Conservation (phyloP, 2,329 filamentous ascomycete species). For the Penicillium sp. region DNA sequence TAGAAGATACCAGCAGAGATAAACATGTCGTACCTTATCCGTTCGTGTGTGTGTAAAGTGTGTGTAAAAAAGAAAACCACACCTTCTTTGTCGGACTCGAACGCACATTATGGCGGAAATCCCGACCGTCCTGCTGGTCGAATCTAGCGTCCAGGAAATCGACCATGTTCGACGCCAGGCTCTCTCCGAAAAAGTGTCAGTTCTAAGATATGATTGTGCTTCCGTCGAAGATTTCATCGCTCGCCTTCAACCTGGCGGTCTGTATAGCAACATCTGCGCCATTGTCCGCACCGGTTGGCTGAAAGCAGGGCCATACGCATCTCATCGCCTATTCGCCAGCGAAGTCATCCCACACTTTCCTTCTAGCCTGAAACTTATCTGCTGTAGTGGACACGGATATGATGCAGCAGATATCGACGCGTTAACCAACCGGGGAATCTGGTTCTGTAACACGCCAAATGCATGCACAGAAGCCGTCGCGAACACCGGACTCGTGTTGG, state of each 20-base stretch:
- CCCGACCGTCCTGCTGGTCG: neutral
- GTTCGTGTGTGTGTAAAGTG: no score
- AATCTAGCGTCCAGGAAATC: neutral
- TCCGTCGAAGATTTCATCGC: neutral
- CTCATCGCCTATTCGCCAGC: constrained; percentile 28
- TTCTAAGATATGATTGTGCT: neutral
- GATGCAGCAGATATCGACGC: no score
- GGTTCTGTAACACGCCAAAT: no score
- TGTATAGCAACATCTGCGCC: constrained; percentile 28
- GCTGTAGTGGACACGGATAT: no score
- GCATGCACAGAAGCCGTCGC: no score
- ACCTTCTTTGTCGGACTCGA: neutral
- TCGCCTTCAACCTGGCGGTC: constrained; percentile 28
- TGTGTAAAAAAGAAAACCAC: neutral
- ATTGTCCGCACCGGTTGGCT: constrained; percentile 35
- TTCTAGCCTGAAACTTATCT: no score
- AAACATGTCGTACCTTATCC: neutral
- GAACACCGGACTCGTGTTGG: neutral
- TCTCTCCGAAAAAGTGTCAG: neutral
- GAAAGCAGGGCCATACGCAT: constrained; percentile 30
- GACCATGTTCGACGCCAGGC: neutral
- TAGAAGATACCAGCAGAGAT: neutral
- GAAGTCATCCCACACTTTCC: constrained; percentile 8
- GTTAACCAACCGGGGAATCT: no score
- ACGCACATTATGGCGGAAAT: neutral